Evolutionary conservation across 371 early-diverging fungal genomes (phyloP).

Genomic region (Coemansia sp.): DNA sequence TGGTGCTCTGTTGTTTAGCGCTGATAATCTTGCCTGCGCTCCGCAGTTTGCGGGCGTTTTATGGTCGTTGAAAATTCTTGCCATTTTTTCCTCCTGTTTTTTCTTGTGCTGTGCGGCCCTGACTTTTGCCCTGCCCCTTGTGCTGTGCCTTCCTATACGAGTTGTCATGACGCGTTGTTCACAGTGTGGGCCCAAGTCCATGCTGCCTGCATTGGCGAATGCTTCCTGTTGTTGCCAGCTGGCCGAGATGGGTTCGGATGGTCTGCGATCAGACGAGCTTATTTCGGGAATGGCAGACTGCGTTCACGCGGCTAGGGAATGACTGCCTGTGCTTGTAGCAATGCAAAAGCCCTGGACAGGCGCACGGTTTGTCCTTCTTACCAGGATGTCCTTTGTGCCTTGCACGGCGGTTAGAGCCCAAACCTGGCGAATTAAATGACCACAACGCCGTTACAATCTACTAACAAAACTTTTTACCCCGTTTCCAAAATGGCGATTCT

Average conservation of each 20-base stretch:
- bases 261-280: neutral
- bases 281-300: neutral
- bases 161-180: neutral
- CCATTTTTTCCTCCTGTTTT: neutral
- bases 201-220: neutral
- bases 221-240: neutral
- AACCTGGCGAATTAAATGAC: neutral
- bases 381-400: neutral
- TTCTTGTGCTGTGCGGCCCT: neutral
- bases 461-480: neutral
- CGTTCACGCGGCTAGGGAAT: too few species aligned
- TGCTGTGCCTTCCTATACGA: neutral
- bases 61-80: neutral
- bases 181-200: neutral
- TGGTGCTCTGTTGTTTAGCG: neutral
- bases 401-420: neutral
- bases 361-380: neutral
- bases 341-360: neutral
- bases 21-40: neutral
- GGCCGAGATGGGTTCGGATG: neutral
- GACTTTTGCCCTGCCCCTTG: neutral
- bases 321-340: too few species aligned
- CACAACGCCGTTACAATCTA: neutral
- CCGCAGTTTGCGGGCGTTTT: neutral
- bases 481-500: constrained; percentile 1